phyloP scores from a whole-genome alignment of 164 flowering plant genomes.

The Magnolia kwangsiensis region DNA sequence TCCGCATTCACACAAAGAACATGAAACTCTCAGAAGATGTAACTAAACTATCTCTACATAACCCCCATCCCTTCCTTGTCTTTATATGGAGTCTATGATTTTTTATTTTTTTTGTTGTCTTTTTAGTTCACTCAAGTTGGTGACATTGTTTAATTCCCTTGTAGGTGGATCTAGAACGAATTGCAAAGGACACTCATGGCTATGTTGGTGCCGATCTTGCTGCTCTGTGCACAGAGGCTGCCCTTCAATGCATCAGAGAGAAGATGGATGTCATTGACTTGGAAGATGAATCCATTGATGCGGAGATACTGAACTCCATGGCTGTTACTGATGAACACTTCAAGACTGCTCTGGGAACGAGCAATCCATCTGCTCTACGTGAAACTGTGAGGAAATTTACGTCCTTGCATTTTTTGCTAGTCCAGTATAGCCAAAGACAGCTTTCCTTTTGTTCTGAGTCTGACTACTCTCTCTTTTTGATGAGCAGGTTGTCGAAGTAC shows the following conservation, averaged over 20 bases:
- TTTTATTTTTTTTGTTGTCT: not conserved
- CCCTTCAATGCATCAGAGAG: slow-evolving; percentile 85
- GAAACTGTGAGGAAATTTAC: slow-evolving; percentile 22
- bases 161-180: slow-evolving; percentile 77
- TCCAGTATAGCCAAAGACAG: not conserved
- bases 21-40: slow-evolving; percentile 90
- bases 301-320: slow-evolving; percentile 83
- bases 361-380: slow-evolving; percentile 86
- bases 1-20: slow-evolving; percentile 86
- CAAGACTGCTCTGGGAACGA: slow-evolving; percentile 77
- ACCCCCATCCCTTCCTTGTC: not conserved
- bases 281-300: slow-evolving; percentile 83
- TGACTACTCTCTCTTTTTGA: not conserved
- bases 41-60: not conserved
- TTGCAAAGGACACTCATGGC: slow-evolving; percentile 75
- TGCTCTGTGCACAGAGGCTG: slow-evolving; percentile 82
- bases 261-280: slow-evolving; percentile 87
- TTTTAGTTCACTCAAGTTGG: not conserved
- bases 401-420: not conserved
- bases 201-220: slow-evolving; percentile 89
- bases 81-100: not conserved
- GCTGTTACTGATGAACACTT: slow-evolving; percentile 82
- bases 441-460: not conserved
- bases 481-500: slow-evolving; percentile 84
- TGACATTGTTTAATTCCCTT: not conserved